A percentile compares a stretch with the other conserved stretches of the same genome.
Conservation (phyloP, 768 basidiomycete species). For the Coprinellus aureogranulatus region DNA sequence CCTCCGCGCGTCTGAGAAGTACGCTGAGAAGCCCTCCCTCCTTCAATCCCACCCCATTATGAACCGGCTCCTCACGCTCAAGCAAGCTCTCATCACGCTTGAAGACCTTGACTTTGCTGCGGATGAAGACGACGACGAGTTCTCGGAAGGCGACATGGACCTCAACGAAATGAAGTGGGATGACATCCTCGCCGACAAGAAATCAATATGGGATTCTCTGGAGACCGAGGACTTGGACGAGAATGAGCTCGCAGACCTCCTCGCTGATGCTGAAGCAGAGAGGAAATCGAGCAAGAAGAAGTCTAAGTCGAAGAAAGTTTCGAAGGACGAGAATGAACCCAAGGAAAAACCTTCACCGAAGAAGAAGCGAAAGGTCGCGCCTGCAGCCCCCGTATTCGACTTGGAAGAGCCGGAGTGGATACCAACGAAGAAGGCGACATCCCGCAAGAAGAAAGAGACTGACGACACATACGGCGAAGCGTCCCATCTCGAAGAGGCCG, state of each 20-base stretch:
- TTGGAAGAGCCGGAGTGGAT: constrained; percentile 78
- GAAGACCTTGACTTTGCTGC: constrained; percentile 79
- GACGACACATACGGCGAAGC: constrained; percentile 76
- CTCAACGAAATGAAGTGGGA: constrained; percentile 18
- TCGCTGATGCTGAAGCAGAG: constrained; percentile 56
- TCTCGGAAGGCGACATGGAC: constrained; percentile 20
- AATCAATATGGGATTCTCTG: constrained; percentile 43
- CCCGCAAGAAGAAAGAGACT: constrained; percentile 20
- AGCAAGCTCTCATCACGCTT: constrained; percentile 75
- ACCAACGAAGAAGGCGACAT: constrained; percentile 29
- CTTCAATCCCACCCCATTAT: constrained; percentile 73
- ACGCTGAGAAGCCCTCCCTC: constrained; percentile 56
- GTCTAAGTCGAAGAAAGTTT: not conserved
- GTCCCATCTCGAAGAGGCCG: constrained; percentile 61
- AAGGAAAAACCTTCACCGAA: constrained; percentile 39
- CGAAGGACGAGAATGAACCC: not conserved
- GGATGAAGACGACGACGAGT: constrained; percentile 36
- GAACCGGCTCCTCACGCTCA: constrained; percentile 73
- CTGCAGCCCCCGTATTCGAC: constrained; percentile 61
- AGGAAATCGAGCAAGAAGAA: not conserved
- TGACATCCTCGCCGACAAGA: constrained; percentile 39
- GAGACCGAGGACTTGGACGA: constrained; percentile 36
- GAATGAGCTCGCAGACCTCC: constrained; percentile 53
- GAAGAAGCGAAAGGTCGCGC: constrained; percentile 57
- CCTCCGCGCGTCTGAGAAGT: constrained; percentile 69